A percentile compares a stretch with the other conserved stretches of the same genome.
Conservation (phyloP, 2,329 filamentous ascomycete genomes). For the Xylariales sp. region DNA sequence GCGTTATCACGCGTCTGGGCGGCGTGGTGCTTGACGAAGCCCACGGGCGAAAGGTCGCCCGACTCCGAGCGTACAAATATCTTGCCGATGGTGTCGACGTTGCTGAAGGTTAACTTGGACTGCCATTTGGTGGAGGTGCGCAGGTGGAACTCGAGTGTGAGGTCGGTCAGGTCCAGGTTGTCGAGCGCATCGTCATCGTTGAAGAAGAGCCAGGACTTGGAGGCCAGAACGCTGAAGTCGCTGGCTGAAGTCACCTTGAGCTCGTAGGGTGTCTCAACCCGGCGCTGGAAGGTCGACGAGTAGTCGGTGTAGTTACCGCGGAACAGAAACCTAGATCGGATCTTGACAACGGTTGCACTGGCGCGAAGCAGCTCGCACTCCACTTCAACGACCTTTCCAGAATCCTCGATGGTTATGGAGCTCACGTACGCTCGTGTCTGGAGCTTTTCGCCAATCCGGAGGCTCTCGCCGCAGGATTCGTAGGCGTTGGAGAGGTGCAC, state of each 20-base stretch:
- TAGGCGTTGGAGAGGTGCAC: conserved; percentile 95
- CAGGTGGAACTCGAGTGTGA: conserved; percentile 90
- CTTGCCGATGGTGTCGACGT: conserved; percentile 82
- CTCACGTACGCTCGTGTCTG: conserved; percentile 92
- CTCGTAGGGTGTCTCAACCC: conserved; percentile 87
- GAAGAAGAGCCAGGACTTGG: conserved; percentile 93
- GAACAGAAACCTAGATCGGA: conserved; percentile 96
- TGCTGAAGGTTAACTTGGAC: conserved; percentile 84
- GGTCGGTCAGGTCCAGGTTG: conserved; percentile 23
- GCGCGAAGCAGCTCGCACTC: conserved; percentile 86
- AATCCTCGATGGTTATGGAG: conserved; percentile 92
- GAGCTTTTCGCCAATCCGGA: conserved; percentile 89
- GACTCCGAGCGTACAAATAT: conserved; percentile 56
- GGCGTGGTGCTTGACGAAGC: conserved; percentile 87
- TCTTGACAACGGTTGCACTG: conserved; percentile 63
- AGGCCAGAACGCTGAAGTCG: conserved; percentile 86
- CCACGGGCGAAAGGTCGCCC: conserved; percentile 82
- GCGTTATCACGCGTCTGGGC: conserved; percentile 93
- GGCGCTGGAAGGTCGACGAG: conserved; percentile 96
- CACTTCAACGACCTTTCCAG: conserved; percentile 97
- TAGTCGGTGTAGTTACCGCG: conserved; percentile 85
- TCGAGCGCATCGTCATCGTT: conserved; percentile 80
- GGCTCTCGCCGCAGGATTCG: conserved; percentile 82
- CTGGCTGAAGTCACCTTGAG: conserved; percentile 77
- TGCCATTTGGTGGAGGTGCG: conserved; percentile 86